Percentiles rank a stretch among this genome's conserved stretches.
These are phyloP conservation scores for Dianthus caryophyllus DNA, from an alignment of 148 eudicot species.

Conservation along the genomic window DNA sequence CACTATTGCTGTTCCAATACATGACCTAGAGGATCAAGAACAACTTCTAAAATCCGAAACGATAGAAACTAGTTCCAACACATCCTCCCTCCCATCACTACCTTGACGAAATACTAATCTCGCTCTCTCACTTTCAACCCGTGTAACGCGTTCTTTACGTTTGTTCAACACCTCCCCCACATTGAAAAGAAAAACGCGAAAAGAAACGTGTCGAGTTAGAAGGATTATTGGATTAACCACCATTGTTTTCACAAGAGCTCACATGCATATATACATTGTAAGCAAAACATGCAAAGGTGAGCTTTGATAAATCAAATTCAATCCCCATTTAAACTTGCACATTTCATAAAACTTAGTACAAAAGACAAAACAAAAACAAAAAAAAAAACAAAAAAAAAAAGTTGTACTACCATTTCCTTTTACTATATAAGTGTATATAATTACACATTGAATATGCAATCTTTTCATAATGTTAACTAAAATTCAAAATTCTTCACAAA, in stretches of 20 bases:
- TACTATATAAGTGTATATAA: too few species aligned
- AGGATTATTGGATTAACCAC: background rate
- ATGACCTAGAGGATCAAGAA: background rate
- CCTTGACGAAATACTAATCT: background rate
- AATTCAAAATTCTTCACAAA: too few species aligned
- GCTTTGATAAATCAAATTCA: background rate
- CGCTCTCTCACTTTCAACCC: too few species aligned
- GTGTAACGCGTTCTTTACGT: too few species aligned
- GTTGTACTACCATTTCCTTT: too few species aligned
- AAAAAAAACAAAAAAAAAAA: too few species aligned
- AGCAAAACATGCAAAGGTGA: constrained; percentile 1
- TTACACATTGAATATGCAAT: too few species aligned
- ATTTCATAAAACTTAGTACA: constrained; percentile 10
- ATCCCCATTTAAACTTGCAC: background rate
- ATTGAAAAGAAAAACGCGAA: too few species aligned
- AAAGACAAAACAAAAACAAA: too few species aligned
- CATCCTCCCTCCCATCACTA: background rate
- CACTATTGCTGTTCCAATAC: constrained; percentile 16
- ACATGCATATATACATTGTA: constrained; percentile 24
- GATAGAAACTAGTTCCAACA: background rate
- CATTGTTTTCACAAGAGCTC: background rate
- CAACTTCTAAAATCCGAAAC: background rate
- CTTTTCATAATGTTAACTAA: too few species aligned
- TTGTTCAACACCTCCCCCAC: too few species aligned
- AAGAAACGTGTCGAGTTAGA: too few species aligned